Evolutionary conservation across 495 filamentous ascomycete species (phyloP).

Genomic region (Penicillium parvum): DNA sequence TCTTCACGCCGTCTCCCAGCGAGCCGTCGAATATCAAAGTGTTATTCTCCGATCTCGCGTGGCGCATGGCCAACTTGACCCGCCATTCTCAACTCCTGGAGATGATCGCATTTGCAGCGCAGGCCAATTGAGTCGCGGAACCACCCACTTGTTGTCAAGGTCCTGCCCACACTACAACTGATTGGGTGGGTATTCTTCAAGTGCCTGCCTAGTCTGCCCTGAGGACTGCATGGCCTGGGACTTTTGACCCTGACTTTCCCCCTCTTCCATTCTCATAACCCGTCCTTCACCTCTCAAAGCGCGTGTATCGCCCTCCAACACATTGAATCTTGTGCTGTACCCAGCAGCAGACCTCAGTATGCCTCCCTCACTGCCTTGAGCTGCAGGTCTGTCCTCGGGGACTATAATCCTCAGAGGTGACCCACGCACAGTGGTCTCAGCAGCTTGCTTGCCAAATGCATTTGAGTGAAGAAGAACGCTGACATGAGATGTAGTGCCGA

Average conservation of each 20-base stretch:
- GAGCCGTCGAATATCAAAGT: neutral
- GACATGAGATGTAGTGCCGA: constrained; percentile 8
- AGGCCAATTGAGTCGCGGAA: constrained; percentile 18
- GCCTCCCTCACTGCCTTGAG: neutral
- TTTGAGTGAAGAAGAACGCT: too few relatives aligned
- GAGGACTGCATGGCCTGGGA: constrained; percentile 8
- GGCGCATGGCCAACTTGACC: constrained; percentile 14
- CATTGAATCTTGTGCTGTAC: neutral
- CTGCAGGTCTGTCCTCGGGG: neutral
- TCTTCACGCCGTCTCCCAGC: too few relatives aligned
- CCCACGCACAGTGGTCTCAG: too few relatives aligned
- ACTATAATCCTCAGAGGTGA: too few relatives aligned
- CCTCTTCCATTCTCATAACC: constrained; percentile 17
- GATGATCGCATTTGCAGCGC: constrained; percentile 17
- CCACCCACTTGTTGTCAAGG: constrained; percentile 17
- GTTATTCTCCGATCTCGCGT: constrained; percentile 7
- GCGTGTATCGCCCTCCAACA: neutral
- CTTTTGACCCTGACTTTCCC: constrained; percentile 15
- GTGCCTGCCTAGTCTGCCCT: constrained; percentile 10
- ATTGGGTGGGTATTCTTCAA: constrained; percentile 17
- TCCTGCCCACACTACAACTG: constrained; percentile 12
- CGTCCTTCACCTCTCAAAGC: neutral
- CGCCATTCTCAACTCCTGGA: constrained; percentile 10
- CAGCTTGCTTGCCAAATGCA: too few relatives aligned
- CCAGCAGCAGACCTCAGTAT: constrained; percentile 8